Evolutionary conservation across 1,284 basidiomycete species (phyloP).

Genomic region (Sporisorium graminicola): DNA sequence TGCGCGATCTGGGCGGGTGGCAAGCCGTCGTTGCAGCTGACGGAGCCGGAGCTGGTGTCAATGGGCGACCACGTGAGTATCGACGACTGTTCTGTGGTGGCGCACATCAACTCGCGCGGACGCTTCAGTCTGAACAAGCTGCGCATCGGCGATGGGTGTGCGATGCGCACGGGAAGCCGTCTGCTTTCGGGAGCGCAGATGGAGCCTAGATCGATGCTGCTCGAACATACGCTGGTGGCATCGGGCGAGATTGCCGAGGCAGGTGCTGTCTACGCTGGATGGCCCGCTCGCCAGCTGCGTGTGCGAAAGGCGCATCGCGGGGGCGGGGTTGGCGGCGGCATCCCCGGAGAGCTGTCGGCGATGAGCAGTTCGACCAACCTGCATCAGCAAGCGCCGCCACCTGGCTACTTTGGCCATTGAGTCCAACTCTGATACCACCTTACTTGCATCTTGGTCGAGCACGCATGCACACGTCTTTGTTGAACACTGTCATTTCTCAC

Average conservation of each 20-base stretch:
- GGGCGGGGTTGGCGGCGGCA: constrained; percentile 17
- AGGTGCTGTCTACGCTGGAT: constrained; percentile 68
- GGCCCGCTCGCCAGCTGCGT: constrained; percentile 66
- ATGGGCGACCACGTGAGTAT: constrained; percentile 68
- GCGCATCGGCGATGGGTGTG: constrained; percentile 67
- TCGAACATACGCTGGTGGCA: constrained; percentile 69
- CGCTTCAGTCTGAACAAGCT: constrained; percentile 68
- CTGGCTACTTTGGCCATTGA: constrained; percentile 48
- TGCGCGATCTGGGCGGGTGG: constrained; percentile 69
- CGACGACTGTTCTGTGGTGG: constrained; percentile 69
- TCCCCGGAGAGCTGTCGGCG: constrained; percentile 42
- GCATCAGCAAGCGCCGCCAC: constrained; percentile 41
- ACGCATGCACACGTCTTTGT: not conserved
- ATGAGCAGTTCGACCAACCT: constrained; percentile 49
- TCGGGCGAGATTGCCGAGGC: constrained; percentile 69
- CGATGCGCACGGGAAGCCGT: constrained; percentile 66
- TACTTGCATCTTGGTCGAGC: not conserved
- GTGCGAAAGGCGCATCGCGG: constrained; percentile 46
- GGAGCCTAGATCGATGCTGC: constrained; percentile 68
- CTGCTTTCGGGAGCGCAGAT: constrained; percentile 67
- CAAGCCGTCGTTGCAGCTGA: constrained; percentile 68
- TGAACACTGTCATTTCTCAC: not conserved
- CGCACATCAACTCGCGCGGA: constrained; percentile 69
- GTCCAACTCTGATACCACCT: not conserved
- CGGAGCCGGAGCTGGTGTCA: constrained; percentile 68